These are phyloP conservation scores for Penicillium sp. DNA, from an alignment of 2,329 filamentous ascomycete species.

Conservation along the genomic window DNA sequence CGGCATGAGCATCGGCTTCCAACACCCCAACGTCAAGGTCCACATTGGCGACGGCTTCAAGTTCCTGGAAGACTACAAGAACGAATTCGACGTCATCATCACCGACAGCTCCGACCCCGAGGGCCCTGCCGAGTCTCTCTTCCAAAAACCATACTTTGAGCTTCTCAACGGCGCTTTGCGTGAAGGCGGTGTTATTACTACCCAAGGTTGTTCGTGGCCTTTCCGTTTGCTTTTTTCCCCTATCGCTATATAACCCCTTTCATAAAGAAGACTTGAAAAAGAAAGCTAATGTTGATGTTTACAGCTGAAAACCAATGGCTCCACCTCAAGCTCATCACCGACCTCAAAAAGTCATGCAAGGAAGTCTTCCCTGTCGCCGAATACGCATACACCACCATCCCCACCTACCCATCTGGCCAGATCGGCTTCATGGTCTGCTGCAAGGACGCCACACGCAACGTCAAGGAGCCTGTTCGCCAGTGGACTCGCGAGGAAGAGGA, in stretches of 20 bases:
- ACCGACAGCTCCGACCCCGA: conserved; percentile 98
- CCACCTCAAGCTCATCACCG: conserved; percentile 85
- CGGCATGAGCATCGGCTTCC: conserved; percentile 86
- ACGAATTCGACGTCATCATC: conserved; percentile 98
- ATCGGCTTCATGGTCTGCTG: conserved; percentile 99
- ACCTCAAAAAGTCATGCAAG: conserved; percentile 95
- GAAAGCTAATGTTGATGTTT: conserved; percentile 10
- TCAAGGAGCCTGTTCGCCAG: conserved; percentile 76
- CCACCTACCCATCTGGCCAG: conserved; percentile 97
- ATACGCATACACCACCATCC: conserved; percentile 98
- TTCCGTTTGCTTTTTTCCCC: conserved; percentile 47
- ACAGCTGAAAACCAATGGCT: conserved; percentile 99
- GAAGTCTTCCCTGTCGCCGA: conserved; percentile 96
- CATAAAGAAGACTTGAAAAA: neutral
- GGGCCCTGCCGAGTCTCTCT: conserved; percentile 90
- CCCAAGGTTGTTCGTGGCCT: conserved; percentile 99
- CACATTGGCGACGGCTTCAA: conserved; percentile 98
- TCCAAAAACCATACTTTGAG: conserved; percentile 99
- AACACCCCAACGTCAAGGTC: conserved; percentile 88
- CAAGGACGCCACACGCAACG: conserved; percentile 82
- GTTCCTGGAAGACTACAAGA: conserved; percentile 94
- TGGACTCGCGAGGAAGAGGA: conserved; percentile 88
- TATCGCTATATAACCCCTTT: conserved; percentile 3
- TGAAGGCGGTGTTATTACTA: conserved; percentile 96
- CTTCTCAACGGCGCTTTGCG: conserved; percentile 84